These are phyloP conservation scores for Colletotrichum cordylinicola DNA, from an alignment of 2,329 filamentous ascomycete species.

Conservation along the genomic window DNA sequence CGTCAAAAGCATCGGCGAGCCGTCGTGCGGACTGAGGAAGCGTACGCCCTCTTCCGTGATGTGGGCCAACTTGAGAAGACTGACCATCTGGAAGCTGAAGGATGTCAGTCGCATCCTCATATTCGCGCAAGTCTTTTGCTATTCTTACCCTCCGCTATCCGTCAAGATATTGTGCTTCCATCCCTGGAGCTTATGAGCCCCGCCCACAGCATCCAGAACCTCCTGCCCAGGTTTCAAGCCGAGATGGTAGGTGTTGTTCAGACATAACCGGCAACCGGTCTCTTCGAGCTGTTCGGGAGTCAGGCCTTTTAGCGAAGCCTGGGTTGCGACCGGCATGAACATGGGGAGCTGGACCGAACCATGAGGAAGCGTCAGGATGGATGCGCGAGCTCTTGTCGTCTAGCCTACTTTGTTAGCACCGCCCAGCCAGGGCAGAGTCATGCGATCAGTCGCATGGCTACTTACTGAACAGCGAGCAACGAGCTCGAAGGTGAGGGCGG, in stretches of 20 bases:
- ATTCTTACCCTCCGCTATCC: constrained; percentile 70
- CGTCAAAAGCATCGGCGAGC: constrained; percentile 93
- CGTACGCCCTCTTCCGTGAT: constrained; percentile 95
- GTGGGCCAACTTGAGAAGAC: constrained; percentile 87
- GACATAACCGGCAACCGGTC: constrained; percentile 85
- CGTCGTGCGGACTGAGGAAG: constrained; percentile 96
- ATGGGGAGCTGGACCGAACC: constrained; percentile 88
- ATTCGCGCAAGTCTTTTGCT: not conserved
- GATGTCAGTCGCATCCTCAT: constrained; percentile 4
- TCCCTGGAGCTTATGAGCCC: constrained; percentile 92
- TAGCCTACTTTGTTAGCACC: constrained; percentile 40
- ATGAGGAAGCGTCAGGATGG: constrained; percentile 87
- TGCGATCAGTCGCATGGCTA: constrained; percentile 3
- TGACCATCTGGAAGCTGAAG: constrained; percentile 97
- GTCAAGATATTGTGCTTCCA: constrained; percentile 97
- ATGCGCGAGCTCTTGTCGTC: constrained; percentile 94
- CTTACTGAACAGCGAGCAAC: constrained; percentile 81
- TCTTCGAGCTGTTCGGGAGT: constrained; percentile 92
- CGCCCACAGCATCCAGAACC: constrained; percentile 84
- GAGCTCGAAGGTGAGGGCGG: constrained; percentile 81
- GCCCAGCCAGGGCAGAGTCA: not conserved
- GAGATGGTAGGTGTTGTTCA: constrained; percentile 98
- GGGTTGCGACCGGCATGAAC: constrained; percentile 98
- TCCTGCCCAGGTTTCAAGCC: constrained; percentile 94
- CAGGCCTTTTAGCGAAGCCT: constrained; percentile 92